Percentiles rank a stretch among this genome's conserved stretches.
phyloP scores from a whole-genome alignment of 441 rosid genomes.

The Eruca vesicaria region DNA sequence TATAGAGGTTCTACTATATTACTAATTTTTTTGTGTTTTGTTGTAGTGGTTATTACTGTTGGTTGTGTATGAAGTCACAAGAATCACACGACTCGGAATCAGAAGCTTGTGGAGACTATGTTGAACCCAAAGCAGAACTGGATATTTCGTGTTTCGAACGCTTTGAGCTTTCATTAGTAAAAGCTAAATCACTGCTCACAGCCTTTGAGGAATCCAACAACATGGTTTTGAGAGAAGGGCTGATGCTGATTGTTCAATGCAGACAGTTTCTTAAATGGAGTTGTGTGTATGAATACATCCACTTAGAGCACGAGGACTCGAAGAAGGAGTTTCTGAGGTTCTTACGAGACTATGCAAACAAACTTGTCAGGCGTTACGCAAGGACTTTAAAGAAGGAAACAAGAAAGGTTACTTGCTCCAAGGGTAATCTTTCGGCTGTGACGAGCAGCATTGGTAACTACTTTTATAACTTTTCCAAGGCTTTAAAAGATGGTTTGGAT shows the following conservation, averaged over 20 bases:
- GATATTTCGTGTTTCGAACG: background rate
- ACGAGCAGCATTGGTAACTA: slow-evolving; percentile 19
- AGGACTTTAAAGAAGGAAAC: background rate
- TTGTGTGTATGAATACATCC: slow-evolving; percentile 13
- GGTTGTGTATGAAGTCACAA: no score
- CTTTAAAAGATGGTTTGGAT: background rate
- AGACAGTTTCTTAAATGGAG: slow-evolving; percentile 26
- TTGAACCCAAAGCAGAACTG: no score
- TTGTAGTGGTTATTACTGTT: slow-evolving; percentile 1
- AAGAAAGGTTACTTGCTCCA: background rate
- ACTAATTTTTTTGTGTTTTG: background rate
- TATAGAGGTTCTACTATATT: no score
- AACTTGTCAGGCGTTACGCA: background rate
- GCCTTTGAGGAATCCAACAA: background rate
- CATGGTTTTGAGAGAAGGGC: background rate
- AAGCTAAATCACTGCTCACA: slow-evolving; percentile 11
- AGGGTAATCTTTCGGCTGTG: background rate
- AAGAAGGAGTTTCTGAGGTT: slow-evolving; percentile 9
- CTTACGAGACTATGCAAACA: background rate
- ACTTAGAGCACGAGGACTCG: background rate
- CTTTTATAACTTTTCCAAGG: slow-evolving; percentile 18
- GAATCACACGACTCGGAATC: no score
- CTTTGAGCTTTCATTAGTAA: background rate
- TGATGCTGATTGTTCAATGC: slow-evolving; percentile 28
- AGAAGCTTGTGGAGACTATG: background rate